phyloP scores from a whole-genome alignment of 2,329 filamentous ascomycete species.

The Ophiostoma angusticollis region DNA sequence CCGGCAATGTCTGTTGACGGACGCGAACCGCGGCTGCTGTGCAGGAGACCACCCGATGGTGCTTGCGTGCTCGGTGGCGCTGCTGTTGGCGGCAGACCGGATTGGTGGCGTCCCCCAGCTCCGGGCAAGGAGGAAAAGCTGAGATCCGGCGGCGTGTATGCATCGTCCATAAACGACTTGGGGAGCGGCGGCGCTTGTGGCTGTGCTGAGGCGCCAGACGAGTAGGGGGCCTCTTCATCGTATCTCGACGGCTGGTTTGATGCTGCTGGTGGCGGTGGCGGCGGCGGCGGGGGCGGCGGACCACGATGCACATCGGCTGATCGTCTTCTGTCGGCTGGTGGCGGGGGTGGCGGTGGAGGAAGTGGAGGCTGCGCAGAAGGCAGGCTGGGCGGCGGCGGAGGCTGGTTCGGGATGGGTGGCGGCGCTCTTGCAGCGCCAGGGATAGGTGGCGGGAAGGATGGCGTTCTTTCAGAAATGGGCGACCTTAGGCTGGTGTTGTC shows the following conservation, averaged over 20 bases:
- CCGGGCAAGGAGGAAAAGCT: constrained; percentile 17
- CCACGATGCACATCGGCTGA: constrained; percentile 61
- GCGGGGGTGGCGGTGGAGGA: constrained; percentile 27
- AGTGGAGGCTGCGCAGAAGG: constrained; percentile 36
- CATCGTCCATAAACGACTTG: constrained; percentile 31
- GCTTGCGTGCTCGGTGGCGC: constrained; percentile 24
- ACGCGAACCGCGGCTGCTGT: constrained; percentile 27
- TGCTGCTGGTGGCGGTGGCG: constrained; percentile 35
- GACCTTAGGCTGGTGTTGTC: constrained; percentile 51
- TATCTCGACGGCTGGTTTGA: constrained; percentile 26
- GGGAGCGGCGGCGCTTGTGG: constrained; percentile 22
- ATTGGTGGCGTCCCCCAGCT: constrained; percentile 1
- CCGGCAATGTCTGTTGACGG: constrained; percentile 54
- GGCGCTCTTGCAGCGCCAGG: constrained; percentile 47
- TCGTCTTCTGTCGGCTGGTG: constrained; percentile 36
- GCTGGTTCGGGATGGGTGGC: constrained; percentile 50
- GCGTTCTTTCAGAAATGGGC: constrained; percentile 31
- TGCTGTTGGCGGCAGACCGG: constrained; percentile 22
- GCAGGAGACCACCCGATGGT: background rate
- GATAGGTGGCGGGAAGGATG: constrained; percentile 41
- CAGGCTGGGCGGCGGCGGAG: constrained; percentile 17
- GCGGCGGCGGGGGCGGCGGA: constrained; percentile 53
- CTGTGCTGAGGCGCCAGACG: constrained; percentile 19
- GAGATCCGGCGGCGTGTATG: constrained; percentile 33
- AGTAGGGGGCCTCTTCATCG: constrained; percentile 40